Base-by-base conservation (phyloP, 2,329 filamentous ascomycete genomes). In the Dothistroma septosporum region DNA sequence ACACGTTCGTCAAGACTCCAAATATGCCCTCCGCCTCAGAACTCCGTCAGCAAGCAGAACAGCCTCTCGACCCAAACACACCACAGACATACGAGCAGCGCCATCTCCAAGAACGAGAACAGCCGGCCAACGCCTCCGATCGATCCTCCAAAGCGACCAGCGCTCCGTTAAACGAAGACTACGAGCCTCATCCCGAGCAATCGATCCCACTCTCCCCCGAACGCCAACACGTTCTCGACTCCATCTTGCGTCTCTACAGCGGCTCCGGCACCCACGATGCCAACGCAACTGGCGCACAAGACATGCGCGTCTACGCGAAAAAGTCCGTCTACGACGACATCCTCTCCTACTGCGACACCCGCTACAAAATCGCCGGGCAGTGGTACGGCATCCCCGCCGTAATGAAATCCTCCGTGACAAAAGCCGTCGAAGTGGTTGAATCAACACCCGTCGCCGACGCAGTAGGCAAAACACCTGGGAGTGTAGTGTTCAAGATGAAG, bases 361-460 rank as follows among this genome's bases (percentile, higher is more conserved):
- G 79, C 55, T 80, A 79, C 61, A 82, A 81, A 66, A 81, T 82
- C 60, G 79, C 79, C 1, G 79, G 79, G 8, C 78, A 82, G 65
- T 82, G 79, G 78, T 81, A 78, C 64, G 77, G 76, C 70, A 66
- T 68, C 24, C 63, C 66, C 10, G 61, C 54, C 16, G 55, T 67
- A 8, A 63, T 65, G 47, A 58, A 60, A n/a, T 28, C 56, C 8
- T 61, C 58, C n/a, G 57, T 56, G 9, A 67, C 64, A 24, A 50
- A 58, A 3, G 55, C 50, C 11, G 46, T 61, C 8, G 61, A 66
- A 54, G 60, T 68, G 4, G 62, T 66, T 1, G 55, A 58, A 5
- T 64, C 61, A 2, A 58, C 60, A 32, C 46, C 46, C 10, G 50
- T 24, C 14, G 24, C 50, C 3, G n/a, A 32, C 19, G 10, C n/a